phyloP scores from a whole-genome alignment of 2,329 filamentous ascomycete species.

The Colletotrichum orchidophilum region DNA sequence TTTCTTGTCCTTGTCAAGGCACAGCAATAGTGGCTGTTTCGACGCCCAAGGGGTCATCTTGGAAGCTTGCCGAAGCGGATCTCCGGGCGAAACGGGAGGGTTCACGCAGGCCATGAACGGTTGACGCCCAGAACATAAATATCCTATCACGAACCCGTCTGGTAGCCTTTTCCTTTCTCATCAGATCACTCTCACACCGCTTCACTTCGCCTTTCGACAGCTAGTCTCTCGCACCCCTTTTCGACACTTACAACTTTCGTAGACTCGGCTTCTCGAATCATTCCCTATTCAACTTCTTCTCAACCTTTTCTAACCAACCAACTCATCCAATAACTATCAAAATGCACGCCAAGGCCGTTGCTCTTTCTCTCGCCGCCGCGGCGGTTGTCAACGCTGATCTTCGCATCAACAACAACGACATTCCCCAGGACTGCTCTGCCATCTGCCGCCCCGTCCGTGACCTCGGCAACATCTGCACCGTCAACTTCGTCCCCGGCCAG shows the following conservation, averaged over 20 bases:
- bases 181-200: slow-evolving; percentile 25
- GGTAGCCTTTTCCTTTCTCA: slow-evolving; percentile 1
- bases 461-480: slow-evolving; percentile 47
- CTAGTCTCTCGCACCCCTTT: slow-evolving; percentile 29
- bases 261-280: slow-evolving; percentile 24
- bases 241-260: slow-evolving; percentile 4
- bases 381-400: slow-evolving; percentile 45
- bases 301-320: not conserved
- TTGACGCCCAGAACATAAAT: slow-evolving; percentile 27
- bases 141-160: slow-evolving; percentile 32
- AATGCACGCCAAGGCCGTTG: slow-evolving; percentile 42
- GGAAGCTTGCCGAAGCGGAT: slow-evolving; percentile 23
- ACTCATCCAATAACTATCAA: slow-evolving; percentile 15
- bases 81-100: slow-evolving; percentile 19
- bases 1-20: slow-evolving; percentile 20
- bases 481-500: slow-evolving; percentile 38
- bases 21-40: slow-evolving; percentile 20
- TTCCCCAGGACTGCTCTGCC: slow-evolving; percentile 45
- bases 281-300: slow-evolving; percentile 15
- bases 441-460: slow-evolving; percentile 49
- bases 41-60: slow-evolving; percentile 3
- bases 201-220: slow-evolving; percentile 34
- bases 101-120: slow-evolving; percentile 10
- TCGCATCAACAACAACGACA: slow-evolving; percentile 44
- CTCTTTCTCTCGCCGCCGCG: slow-evolving; percentile 41